These are phyloP conservation scores for Pontederia crassipes DNA, from an alignment of 176 grass and related monocot genomes.

Conservation along the genomic window DNA sequence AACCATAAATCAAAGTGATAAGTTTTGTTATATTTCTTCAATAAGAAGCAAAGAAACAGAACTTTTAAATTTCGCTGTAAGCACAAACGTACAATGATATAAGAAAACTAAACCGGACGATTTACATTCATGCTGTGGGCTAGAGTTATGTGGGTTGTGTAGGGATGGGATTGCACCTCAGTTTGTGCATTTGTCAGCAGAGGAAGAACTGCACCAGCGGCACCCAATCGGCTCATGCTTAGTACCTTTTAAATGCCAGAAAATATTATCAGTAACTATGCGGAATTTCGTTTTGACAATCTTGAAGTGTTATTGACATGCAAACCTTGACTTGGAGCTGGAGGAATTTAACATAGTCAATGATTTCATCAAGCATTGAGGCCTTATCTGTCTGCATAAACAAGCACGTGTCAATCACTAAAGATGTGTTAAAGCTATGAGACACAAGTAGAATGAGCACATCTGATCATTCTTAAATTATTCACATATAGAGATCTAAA, in stretches of 20 bases:
- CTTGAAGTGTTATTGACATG: not conserved
- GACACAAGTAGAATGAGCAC: not conserved
- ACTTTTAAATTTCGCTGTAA: too few species aligned
- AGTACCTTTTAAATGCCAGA: conserved; percentile 15
- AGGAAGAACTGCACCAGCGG: conserved; percentile 15
- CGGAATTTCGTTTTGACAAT: not conserved
- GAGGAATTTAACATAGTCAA: conserved; percentile 31
- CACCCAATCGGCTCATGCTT: conserved; percentile 29
- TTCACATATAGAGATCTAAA: too few species aligned
- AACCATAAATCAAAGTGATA: too few species aligned
- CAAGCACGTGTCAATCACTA: not conserved
- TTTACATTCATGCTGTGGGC: not conserved
- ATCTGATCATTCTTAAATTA: too few species aligned
- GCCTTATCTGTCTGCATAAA: conserved; percentile 25
- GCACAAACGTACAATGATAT: too few species aligned
- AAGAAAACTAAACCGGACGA: not conserved
- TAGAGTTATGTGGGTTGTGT: not conserved
- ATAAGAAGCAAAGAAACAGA: too few species aligned
- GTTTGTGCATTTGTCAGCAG: conserved; percentile 14
- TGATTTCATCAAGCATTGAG: conserved; percentile 29
- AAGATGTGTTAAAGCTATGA: not conserved
- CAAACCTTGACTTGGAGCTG: conserved; percentile 27
- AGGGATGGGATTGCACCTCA: conserved; percentile 14
- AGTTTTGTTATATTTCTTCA: too few species aligned
- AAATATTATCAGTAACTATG: not conserved